A percentile compares a stretch with the other conserved stretches of the same genome.
Conservation (phyloP, 306 rosid genomes). For the Lotus japonicus region DNA sequence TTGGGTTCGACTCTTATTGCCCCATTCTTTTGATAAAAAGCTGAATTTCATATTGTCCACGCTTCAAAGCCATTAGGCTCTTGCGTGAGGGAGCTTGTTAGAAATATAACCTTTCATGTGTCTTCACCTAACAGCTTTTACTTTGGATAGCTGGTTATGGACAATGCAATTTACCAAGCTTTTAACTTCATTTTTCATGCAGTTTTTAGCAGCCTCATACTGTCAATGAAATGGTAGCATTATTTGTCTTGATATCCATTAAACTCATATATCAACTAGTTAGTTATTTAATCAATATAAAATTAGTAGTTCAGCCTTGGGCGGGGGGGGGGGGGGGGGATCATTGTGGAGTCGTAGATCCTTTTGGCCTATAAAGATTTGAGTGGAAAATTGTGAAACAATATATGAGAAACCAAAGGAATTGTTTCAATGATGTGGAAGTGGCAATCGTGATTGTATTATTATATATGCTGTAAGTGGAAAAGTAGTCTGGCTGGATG, state of each 20-base stretch:
- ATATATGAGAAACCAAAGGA: neutral
- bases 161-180: neutral
- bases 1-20: no score
- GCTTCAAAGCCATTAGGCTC: no score
- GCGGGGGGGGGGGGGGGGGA: neutral
- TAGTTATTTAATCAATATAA: neutral
- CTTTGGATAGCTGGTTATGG: no score
- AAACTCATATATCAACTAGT: neutral
- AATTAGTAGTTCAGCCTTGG: no score
- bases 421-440: slow-evolving; percentile 2
- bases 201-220: neutral
- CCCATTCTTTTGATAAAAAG: no score
- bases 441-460: neutral
- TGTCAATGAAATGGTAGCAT: neutral
- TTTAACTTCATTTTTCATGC: neutral
- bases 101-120: no score
- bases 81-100: no score
- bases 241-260: slow-evolving; percentile 6
- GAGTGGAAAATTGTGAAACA: slow-evolving; percentile 1
- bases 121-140: no score
- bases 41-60: no score
- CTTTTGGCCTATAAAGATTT: neutral
- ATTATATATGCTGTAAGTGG: neutral
- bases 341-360: neutral
- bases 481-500: neutral